Conservation (phyloP, 2,329 filamentous ascomycete genomes). For the Stromatinia cepivora region DNA sequence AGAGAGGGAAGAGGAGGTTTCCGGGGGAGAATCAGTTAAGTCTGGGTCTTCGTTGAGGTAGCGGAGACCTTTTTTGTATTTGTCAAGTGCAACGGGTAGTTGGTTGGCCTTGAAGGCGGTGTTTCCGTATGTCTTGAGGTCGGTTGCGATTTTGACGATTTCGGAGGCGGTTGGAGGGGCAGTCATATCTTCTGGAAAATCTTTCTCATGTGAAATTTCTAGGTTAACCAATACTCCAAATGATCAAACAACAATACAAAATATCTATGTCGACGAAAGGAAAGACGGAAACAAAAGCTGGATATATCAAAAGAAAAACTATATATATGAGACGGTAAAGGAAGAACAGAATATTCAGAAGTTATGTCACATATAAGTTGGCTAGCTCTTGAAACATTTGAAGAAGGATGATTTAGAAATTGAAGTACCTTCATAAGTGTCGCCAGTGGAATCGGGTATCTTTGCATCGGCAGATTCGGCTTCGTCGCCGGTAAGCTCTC, state of each 20-base stretch:
- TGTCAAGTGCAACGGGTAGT: constrained; percentile 69
- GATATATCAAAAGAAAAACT: not conserved
- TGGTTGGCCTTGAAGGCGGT: constrained; percentile 83
- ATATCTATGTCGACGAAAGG: not conserved
- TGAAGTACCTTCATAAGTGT: constrained; percentile 68
- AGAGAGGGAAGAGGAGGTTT: constrained; percentile 65
- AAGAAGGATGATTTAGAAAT: constrained; percentile 13
- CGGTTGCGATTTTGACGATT: constrained; percentile 75
- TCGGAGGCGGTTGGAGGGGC: constrained; percentile 61
- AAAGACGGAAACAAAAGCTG: not conserved
- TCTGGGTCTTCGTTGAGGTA: constrained; percentile 86
- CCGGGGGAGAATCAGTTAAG: constrained; percentile 67
- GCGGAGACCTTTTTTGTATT: constrained; percentile 91
- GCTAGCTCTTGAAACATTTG: constrained; percentile 17
- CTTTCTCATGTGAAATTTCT: constrained; percentile 41
- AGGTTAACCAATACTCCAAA: constrained; percentile 13
- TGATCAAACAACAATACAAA: not conserved
- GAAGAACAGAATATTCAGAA: not conserved
- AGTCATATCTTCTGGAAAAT: constrained; percentile 84
- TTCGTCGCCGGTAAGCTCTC: constrained; percentile 74
- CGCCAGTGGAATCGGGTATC: constrained; percentile 76
- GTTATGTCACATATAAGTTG: constrained; percentile 5
- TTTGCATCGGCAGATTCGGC: constrained; percentile 67
- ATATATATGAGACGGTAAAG: not conserved
- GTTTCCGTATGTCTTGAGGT: constrained; percentile 91